These are phyloP conservation scores for Metschnikowia henanensis DNA, from an alignment of 805 yeast genomes.

Conservation along the genomic window DNA sequence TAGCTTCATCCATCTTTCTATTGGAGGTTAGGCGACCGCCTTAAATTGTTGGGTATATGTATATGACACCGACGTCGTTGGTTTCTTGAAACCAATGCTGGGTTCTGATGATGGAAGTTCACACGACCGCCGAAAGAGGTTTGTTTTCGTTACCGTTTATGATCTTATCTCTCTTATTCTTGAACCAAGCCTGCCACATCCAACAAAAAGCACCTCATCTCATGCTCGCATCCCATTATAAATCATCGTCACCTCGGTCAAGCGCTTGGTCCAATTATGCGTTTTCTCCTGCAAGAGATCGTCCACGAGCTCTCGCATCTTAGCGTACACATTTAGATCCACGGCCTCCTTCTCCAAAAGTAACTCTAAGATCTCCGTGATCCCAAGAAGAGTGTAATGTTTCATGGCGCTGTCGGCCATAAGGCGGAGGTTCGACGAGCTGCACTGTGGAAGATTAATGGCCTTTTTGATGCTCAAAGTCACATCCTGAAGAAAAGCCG, in stretches of 20 bases:
- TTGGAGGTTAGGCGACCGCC: too few species aligned
- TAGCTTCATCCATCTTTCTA: too few species aligned
- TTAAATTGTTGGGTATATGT: too few species aligned
- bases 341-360: conserved; percentile 2
- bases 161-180: too few species aligned
- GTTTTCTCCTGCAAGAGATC: conserved; percentile 6
- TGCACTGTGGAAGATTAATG: conserved; percentile 9
- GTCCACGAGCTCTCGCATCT: conserved; percentile 14
- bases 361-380: conserved; percentile 12
- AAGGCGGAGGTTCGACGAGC: conserved; percentile 6
- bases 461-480: neutral
- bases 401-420: conserved; percentile 16
- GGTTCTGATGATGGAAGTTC: too few species aligned
- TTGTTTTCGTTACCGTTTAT: too few species aligned
- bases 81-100: too few species aligned
- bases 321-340: neutral
- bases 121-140: too few species aligned
- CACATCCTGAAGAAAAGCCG: conserved; percentile 8
- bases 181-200: too few species aligned
- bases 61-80: too few species aligned
- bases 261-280: conserved; percentile 16
- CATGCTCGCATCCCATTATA: neutral
- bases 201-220: too few species aligned
- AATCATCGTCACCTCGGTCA: conserved; percentile 6
- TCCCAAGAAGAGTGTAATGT: conserved; percentile 16